These are phyloP conservation scores for Hymenotorrendiella dingleyae DNA, from an alignment of 2,329 filamentous ascomycete species.

Conservation along the genomic window DNA sequence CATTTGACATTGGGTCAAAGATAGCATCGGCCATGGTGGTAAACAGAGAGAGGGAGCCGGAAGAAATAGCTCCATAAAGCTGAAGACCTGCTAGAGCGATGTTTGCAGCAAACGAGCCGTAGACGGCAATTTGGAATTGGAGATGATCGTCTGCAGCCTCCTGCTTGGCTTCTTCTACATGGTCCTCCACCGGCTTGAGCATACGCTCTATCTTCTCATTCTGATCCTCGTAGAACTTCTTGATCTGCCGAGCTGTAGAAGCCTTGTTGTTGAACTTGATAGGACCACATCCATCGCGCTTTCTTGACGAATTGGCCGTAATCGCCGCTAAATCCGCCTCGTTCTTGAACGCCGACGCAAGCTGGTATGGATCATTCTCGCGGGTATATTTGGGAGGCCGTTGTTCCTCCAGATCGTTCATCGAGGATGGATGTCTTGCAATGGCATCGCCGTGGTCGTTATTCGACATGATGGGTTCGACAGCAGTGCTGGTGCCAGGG, in stretches of 20 bases:
- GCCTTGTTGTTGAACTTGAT: slow-evolving; percentile 31
- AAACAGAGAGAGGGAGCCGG: slow-evolving; percentile 89
- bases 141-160: slow-evolving; percentile 77
- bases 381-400: slow-evolving; percentile 24
- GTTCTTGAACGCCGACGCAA: slow-evolving; percentile 73
- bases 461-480: slow-evolving; percentile 15
- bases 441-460: slow-evolving; percentile 26
- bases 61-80: slow-evolving; percentile 80
- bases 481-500: slow-evolving; percentile 36
- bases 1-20: slow-evolving; percentile 86
- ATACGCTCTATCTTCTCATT: slow-evolving; percentile 91
- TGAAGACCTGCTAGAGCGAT: slow-evolving; percentile 73
- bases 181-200: slow-evolving; percentile 89
- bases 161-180: slow-evolving; percentile 69
- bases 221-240: slow-evolving; percentile 81
- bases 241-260: slow-evolving; percentile 44
- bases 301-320: slow-evolving; percentile 72
- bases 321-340: slow-evolving; percentile 70
- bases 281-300: slow-evolving; percentile 50
- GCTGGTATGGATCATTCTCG: slow-evolving; percentile 74
- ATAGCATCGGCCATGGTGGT: slow-evolving; percentile 95
- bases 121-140: slow-evolving; percentile 61
- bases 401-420: slow-evolving; percentile 39
- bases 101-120: slow-evolving; percentile 72
- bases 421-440: slow-evolving; percentile 21